Evolutionary conservation across 805 yeast species (phyloP).

Genomic region (Barnettozyma californica): DNA sequence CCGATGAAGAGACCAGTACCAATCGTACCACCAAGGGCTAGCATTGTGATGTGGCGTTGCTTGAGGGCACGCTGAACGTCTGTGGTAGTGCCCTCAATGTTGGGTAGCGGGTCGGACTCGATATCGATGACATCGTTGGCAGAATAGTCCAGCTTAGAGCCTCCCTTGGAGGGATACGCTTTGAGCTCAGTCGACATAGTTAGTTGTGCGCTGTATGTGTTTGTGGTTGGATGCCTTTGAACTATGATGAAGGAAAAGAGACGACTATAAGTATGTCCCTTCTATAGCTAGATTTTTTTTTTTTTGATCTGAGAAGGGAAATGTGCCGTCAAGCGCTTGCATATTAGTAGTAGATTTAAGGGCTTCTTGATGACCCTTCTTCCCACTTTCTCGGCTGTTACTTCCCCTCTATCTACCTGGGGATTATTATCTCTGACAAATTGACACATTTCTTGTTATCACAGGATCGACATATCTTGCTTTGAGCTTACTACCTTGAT

Average conservation of each 20-base stretch:
- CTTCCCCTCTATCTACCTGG: neutral
- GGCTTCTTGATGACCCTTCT: neutral
- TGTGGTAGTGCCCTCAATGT: constrained; percentile 27
- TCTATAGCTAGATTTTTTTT: neutral
- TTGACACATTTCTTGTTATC: neutral
- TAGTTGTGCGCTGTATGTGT: neutral
- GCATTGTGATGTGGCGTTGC: constrained; percentile 68
- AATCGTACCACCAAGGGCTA: constrained; percentile 75
- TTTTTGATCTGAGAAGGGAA: neutral
- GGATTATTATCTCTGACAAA: neutral
- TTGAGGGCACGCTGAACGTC: constrained; percentile 55
- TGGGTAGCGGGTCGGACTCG: neutral
- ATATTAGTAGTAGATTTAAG: too few relatives aligned
- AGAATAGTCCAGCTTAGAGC: neutral
- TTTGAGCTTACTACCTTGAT: neutral
- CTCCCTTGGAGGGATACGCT: neutral
- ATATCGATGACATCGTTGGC: neutral
- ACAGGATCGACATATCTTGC: neutral
- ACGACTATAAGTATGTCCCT: neutral
- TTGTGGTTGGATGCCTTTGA: neutral
- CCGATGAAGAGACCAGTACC: constrained; percentile 76
- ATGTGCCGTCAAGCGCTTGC: neutral
- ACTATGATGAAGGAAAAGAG: neutral
- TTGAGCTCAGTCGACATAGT: neutral
- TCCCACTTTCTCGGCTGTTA: neutral